Evolutionary conservation across 768 basidiomycete genomes (phyloP), one percentile per base, ranked within the genome.

Genomic region (Lactarius indigo): DNA sequence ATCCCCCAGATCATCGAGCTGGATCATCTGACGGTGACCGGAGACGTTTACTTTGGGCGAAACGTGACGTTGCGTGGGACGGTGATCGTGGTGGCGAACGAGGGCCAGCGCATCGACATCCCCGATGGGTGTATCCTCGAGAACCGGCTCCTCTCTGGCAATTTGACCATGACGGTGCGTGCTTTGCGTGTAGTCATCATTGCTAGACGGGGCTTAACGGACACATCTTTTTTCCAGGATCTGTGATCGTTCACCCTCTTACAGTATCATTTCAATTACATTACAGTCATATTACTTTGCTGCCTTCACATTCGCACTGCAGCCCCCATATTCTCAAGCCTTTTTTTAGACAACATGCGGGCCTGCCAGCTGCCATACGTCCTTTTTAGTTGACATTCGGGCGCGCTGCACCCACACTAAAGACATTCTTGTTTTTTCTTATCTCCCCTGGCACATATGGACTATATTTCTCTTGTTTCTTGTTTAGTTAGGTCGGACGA

Each of bases 11-110:
- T 97, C 70, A 78, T 92, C 68, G 95, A 97, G 74, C 82, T 96
- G 70, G 96, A 97, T 77, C 95, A 97, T 78, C 83, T 97, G 78
- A 97, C 96, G 12, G 92, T 97, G 47, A 88, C 91, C 50, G 94
- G 93, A 47, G 92, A 96, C 76, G 92, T 96, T 39, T 87, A 88
- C 81, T 94, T 96, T 76, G 94, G 94, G 26, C 87, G 89, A 66
- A 90, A 90, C 73, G 88, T 93, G 37, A 91, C 90, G 30, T 83
- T 96, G 56, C 86, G 90, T 31, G 94, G 94, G 7, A 96, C 94
- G 39, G 94, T 96, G 73, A 95, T 96, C 71, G 73, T 91, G 64
- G 88, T 92, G 66, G 89, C 91, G 28, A 91, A 88, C 73, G 91
- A 91, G 73, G 89, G 89, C 10, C 83, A 86, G 71, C 82, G 84